Conservation (phyloP, 805 yeast species). For the Wickerhamiella azyma region DNA sequence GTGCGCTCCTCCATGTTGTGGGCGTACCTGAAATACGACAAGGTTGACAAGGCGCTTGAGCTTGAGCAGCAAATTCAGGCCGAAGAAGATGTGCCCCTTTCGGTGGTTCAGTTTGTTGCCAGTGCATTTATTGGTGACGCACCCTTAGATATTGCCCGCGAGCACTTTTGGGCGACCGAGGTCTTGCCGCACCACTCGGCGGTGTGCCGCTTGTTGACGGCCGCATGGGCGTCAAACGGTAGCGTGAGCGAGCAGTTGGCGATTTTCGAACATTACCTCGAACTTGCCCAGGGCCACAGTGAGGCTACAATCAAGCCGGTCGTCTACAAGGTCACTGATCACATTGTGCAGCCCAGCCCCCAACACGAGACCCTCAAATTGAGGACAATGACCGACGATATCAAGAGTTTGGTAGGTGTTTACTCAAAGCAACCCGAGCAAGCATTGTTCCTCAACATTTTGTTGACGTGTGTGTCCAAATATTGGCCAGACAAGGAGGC, state of each 20-base stretch:
- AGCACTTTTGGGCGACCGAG: constrained; percentile 6
- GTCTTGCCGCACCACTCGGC: constrained; percentile 16
- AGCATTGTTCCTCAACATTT: constrained; percentile 15
- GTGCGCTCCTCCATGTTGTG: constrained; percentile 10
- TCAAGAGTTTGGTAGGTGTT: constrained; percentile 8
- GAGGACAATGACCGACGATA: neutral
- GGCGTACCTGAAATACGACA: constrained; percentile 8
- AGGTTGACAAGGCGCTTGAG: constrained; percentile 11
- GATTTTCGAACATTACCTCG: constrained; percentile 12
- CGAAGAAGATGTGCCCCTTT: neutral
- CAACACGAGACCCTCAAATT: neutral
- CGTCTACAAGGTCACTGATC: constrained; percentile 10
- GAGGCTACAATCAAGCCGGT: constrained; percentile 16
- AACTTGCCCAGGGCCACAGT: constrained; percentile 8
- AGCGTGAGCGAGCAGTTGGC: constrained; percentile 10
- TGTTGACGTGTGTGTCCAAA: constrained; percentile 14
- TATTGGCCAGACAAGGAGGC: constrained; percentile 11
- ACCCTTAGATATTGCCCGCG: constrained; percentile 13
- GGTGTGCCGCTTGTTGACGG: constrained; percentile 13
- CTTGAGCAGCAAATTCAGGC: neutral
- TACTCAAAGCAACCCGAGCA: constrained; percentile 10
- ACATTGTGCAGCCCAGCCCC: constrained; percentile 8
- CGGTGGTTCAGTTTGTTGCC: constrained; percentile 6
- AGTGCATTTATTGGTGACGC: constrained; percentile 21
- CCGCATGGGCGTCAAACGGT: constrained; percentile 8